phyloP scores from a whole-genome alignment of 2,329 filamentous ascomycete species.

The Fusarium virguliforme region DNA sequence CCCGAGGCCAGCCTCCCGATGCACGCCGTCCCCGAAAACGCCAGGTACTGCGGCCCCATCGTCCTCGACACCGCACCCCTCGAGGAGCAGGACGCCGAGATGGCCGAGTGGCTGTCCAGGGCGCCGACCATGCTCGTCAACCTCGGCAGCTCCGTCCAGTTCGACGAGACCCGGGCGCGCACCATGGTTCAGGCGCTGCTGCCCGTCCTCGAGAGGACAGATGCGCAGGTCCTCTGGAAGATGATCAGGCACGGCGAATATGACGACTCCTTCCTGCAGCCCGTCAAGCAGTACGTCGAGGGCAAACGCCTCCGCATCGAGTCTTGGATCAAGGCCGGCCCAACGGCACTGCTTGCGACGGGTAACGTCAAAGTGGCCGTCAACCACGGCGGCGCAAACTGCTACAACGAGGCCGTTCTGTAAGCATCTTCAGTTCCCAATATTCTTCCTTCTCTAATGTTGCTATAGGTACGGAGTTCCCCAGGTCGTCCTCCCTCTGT shows the following conservation, averaged over 20 bases:
- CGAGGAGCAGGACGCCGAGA: slow-evolving; percentile 58
- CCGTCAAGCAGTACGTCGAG: slow-evolving; percentile 31
- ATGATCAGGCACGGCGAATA: slow-evolving; percentile 32
- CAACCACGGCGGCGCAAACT: slow-evolving; percentile 45
- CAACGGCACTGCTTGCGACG: slow-evolving; percentile 53
- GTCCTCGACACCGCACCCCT: slow-evolving; percentile 57
- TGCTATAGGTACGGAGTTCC: slow-evolving; percentile 59
- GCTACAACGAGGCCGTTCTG: slow-evolving; percentile 42
- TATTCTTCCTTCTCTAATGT: background rate
- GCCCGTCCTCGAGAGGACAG: slow-evolving; percentile 38
- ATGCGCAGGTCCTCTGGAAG: slow-evolving; percentile 55
- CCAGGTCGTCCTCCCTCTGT: slow-evolving; percentile 63
- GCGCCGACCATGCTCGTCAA: slow-evolving; percentile 65
- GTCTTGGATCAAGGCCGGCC: slow-evolving; percentile 52
- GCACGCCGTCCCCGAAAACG: slow-evolving; percentile 56
- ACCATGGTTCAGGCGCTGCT: slow-evolving; percentile 51
- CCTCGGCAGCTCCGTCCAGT: slow-evolving; percentile 60
- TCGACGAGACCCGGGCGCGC: slow-evolving; percentile 43
- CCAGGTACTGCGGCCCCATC: slow-evolving; percentile 60
- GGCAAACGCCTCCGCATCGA: slow-evolving; percentile 41
- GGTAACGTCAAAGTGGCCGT: slow-evolving; percentile 46
- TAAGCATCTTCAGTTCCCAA: slow-evolving; percentile 16
- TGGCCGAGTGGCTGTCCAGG: slow-evolving; percentile 61
- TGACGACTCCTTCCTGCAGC: slow-evolving; percentile 23
- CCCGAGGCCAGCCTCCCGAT: slow-evolving; percentile 52